phyloP scores from a whole-genome alignment of 2,329 filamentous ascomycete genomes.

The Xylogone sp. region DNA sequence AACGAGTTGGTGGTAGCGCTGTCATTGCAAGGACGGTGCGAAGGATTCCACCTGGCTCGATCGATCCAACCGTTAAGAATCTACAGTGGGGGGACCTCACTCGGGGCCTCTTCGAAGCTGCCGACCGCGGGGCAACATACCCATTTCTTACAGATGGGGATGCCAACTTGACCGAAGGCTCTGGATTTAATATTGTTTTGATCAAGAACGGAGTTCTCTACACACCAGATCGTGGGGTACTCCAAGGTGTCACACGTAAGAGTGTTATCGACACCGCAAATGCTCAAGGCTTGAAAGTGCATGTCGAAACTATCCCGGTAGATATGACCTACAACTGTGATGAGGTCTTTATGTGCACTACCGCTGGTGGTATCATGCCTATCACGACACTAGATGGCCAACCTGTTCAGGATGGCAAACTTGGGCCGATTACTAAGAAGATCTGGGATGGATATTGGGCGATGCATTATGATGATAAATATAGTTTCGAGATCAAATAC shows the following conservation, averaged over 20 bases:
- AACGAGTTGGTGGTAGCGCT: slow-evolving; percentile 36
- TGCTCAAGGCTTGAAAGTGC: slow-evolving; percentile 29
- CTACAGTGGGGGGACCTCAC: slow-evolving; percentile 47
- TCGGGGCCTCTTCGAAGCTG: slow-evolving; percentile 41
- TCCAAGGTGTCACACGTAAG: slow-evolving; percentile 45
- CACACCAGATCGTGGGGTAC: slow-evolving; percentile 43
- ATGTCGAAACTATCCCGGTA: slow-evolving; percentile 38
- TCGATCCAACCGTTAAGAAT: slow-evolving; percentile 50
- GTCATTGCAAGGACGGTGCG: slow-evolving; percentile 43
- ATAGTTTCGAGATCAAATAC: slow-evolving; percentile 32
- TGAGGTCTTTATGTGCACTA: slow-evolving; percentile 50
- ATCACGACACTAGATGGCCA: slow-evolving; percentile 42
- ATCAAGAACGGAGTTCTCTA: slow-evolving; percentile 41
- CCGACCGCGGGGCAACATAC: slow-evolving; percentile 41
- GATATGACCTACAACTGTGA: slow-evolving; percentile 38
- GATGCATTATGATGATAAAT: slow-evolving; percentile 38
- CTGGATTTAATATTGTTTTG: slow-evolving; percentile 44
- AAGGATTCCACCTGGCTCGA: slow-evolving; percentile 38
- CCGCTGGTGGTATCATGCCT: slow-evolving; percentile 50
- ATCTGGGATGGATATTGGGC: slow-evolving; percentile 50
- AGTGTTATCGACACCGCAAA: slow-evolving; percentile 42
- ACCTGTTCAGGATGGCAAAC: slow-evolving; percentile 35
- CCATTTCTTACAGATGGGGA: slow-evolving; percentile 49
- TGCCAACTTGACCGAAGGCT: slow-evolving; percentile 45
- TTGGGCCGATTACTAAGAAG: slow-evolving; percentile 41